Conservation (phyloP, 805 yeast genomes). For the Teunomyces aglyptinius region DNA sequence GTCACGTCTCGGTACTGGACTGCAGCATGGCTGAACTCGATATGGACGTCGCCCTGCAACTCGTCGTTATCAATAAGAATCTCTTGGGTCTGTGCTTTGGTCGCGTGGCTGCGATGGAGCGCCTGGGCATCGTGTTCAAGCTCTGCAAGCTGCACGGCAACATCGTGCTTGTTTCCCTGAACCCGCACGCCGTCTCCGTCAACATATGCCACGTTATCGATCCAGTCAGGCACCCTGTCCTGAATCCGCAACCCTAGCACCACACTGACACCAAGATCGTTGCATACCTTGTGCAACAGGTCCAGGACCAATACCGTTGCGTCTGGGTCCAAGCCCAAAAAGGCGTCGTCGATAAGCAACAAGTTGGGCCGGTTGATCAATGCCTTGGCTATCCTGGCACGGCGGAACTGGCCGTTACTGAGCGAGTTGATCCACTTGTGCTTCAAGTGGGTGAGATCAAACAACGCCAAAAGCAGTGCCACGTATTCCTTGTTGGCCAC, state of each 20-base stretch:
- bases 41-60: slow-evolving; percentile 15
- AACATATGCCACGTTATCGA: slow-evolving; percentile 68
- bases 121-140: slow-evolving; percentile 51
- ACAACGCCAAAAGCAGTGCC: slow-evolving; percentile 41
- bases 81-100: not conserved
- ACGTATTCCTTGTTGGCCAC: slow-evolving; percentile 25
- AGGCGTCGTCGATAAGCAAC: slow-evolving; percentile 85
- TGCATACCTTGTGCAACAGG: slow-evolving; percentile 38
- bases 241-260: slow-evolving; percentile 76
- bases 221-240: slow-evolving; percentile 78
- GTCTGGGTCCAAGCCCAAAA: slow-evolving; percentile 81
- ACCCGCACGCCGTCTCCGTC: slow-evolving; percentile 59
- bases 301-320: slow-evolving; percentile 62
- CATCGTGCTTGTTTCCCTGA: slow-evolving; percentile 14
- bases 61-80: not conserved
- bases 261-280: slow-evolving; percentile 49
- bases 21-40: slow-evolving; percentile 57
- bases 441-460: slow-evolving; percentile 56
- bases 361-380: slow-evolving; percentile 63
- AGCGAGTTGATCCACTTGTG: slow-evolving; percentile 81
- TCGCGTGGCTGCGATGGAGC: not conserved
- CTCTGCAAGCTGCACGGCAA: not conserved
- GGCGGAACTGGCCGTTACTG: slow-evolving; percentile 90
- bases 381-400: slow-evolving; percentile 83
- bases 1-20: slow-evolving; percentile 64